phyloP scores from a whole-genome alignment of 2,329 filamentous ascomycete genomes.

The Diaporthe humulicola region DNA sequence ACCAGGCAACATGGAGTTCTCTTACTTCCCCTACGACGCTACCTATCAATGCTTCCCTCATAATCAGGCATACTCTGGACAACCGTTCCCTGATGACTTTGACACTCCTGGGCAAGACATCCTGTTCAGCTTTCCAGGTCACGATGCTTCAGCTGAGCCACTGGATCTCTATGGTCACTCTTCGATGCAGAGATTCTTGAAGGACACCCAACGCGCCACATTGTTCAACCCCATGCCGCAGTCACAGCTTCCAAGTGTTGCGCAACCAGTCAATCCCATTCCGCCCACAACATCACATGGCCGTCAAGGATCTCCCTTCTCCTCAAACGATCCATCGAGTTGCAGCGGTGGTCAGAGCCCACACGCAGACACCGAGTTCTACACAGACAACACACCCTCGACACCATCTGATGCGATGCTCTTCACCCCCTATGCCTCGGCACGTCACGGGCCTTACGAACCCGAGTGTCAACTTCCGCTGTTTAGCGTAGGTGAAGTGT shows the following conservation, averaged over 20 bases:
- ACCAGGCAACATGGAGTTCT: slow-evolving; percentile 31
- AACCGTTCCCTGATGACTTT: slow-evolving; percentile 9
- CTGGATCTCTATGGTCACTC: slow-evolving; percentile 42
- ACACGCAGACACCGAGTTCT: slow-evolving; percentile 55
- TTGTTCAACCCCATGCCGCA: slow-evolving; percentile 44
- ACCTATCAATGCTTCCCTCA: slow-evolving; percentile 19
- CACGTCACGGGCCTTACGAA: slow-evolving; percentile 45
- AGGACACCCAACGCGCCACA: slow-evolving; percentile 46
- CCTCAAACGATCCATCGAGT: slow-evolving; percentile 53
- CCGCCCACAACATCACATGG: slow-evolving; percentile 41
- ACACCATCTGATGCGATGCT: slow-evolving; percentile 53
- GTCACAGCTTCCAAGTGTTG: slow-evolving; percentile 29
- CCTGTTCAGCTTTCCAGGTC: slow-evolving; percentile 32
- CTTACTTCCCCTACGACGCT: slow-evolving; percentile 15
- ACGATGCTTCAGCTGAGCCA: slow-evolving; percentile 41
- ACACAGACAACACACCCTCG: slow-evolving; percentile 51
- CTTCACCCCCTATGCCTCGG: slow-evolving; percentile 47
- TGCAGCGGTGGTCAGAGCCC: slow-evolving; percentile 55
- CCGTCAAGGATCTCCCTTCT: slow-evolving; percentile 54
- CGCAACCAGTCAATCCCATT: slow-evolving; percentile 37
- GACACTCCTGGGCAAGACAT: slow-evolving; percentile 8
- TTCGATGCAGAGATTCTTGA: slow-evolving; percentile 47
- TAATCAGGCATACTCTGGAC: slow-evolving; percentile 3
- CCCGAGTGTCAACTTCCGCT: slow-evolving; percentile 47
- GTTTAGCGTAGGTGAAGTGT: slow-evolving; percentile 45